Conservation (phyloP, 1,284 basidiomycete genomes). For the Melampsora larici-populina region DNA sequence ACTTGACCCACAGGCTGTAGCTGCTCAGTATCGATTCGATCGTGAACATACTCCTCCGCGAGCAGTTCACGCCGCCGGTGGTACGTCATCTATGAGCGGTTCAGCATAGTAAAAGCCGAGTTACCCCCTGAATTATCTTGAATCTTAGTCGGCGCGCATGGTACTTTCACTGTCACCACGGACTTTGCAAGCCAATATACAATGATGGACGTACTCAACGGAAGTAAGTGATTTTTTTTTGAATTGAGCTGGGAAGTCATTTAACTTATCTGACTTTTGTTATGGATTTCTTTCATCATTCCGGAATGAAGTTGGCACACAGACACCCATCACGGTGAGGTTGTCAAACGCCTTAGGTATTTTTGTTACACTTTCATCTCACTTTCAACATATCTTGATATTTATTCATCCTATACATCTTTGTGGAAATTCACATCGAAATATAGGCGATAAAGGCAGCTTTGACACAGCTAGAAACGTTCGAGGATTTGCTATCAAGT, state of each 20-base stretch:
- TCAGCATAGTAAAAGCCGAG: background rate
- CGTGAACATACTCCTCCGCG: constrained; percentile 21
- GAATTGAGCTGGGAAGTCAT: background rate
- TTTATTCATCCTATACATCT: background rate
- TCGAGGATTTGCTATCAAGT: constrained; percentile 38
- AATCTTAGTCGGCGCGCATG: constrained; percentile 16
- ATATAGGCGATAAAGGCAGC: constrained; percentile 22
- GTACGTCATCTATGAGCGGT: background rate
- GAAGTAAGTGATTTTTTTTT: constrained; percentile 3
- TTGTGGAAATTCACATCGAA: background rate
- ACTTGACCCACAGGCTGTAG: constrained; percentile 3
- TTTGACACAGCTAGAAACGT: constrained; percentile 39
- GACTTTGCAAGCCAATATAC: constrained; percentile 34
- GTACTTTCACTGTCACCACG: constrained; percentile 39
- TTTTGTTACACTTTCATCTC: background rate
- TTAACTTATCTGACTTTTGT: background rate
- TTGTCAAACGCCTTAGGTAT: constrained; percentile 37
- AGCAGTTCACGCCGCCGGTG: constrained; percentile 16
- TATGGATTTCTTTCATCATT: background rate
- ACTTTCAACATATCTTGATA: background rate
- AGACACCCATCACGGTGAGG: constrained; percentile 15
- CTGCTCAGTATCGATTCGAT: constrained; percentile 20
- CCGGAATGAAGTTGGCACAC: constrained; percentile 3
- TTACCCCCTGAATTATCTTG: background rate
- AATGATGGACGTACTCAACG: constrained; percentile 20